Evolutionary conservation across 2,329 filamentous ascomycete species (phyloP), one percentile per base, ranked within the genome.

Genomic region (Clarireedia monteithiana): DNA sequence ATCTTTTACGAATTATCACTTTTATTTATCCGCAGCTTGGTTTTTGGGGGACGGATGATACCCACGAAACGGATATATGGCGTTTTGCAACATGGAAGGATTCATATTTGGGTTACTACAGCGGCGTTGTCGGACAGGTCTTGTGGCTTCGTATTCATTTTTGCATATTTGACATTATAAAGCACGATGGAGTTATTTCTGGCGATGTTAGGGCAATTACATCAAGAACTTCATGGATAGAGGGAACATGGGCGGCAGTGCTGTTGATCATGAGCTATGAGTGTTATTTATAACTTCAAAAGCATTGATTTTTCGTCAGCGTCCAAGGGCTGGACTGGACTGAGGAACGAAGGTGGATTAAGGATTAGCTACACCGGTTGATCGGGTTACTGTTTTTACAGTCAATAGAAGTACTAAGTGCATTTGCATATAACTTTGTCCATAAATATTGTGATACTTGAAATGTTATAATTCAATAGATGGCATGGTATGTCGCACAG

Each of bases 31-130:
- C 42, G 26, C 27, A 44, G 26, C 15, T 36, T 55, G 30, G 17
- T 36, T 50, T 40, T 50, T 27, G 53, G 36, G 53, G 53, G 26
- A 54, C 49, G 38, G 36, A 55, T 50, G 53, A 55, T 55, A 55
- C 53, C 53, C 53, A 26, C 44, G 23, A 45, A 12, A 55, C 50
- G 53, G 53, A 55, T 12, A 55, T 44, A 50, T 50, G 53, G 53
- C 53, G 53, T 55, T 55, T 50, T 34, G 17, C n/a, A 42, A 34
- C 23, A 36, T 45, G 38, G 17, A 44, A 36, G 38, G 38, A 50
- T 45, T 44, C 26, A 45, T 30, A 47, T 12, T 36, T 55, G n/a
- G 46, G 24, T 45, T 42, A 15, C 42, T 17, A 50, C 30, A 44
- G 26, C 10, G 53, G 53, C 53, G 47, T 55, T 50, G 14, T 26